phyloP scores from a whole-genome alignment of 495 filamentous ascomycete genomes.

The Aspergillus kassunensis region DNA sequence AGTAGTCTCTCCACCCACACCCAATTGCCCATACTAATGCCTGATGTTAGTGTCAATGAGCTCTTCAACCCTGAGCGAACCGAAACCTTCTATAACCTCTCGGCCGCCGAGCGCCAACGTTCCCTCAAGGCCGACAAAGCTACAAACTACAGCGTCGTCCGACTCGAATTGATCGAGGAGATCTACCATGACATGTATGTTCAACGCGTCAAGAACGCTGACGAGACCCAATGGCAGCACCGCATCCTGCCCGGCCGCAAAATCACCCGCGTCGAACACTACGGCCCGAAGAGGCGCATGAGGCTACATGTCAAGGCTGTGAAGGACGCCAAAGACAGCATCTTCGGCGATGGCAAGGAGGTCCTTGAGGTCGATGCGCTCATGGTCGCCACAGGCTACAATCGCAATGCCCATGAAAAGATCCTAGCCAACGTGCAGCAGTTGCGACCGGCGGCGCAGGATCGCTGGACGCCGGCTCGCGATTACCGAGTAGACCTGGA shows the following conservation, averaged over 20 bases:
- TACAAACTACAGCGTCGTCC: constrained; percentile 94
- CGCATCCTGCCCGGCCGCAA: constrained; percentile 66
- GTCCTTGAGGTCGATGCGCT: constrained; percentile 71
- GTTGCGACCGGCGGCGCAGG: constrained; percentile 54
- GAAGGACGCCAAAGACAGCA: constrained; percentile 22
- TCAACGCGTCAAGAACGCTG: constrained; percentile 66
- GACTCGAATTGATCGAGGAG: constrained; percentile 78
- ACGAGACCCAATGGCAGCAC: constrained; percentile 73
- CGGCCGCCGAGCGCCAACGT: constrained; percentile 55
- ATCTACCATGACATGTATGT: constrained; percentile 83
- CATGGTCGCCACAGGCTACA: constrained; percentile 86
- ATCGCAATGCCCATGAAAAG: constrained; percentile 70
- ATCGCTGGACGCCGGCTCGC: constrained; percentile 41
- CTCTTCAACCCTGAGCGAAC: constrained; percentile 87
- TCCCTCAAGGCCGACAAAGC: constrained; percentile 62
- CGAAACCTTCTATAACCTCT: constrained; percentile 64
- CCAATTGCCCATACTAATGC: background rate
- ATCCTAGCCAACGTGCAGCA: constrained; percentile 61
- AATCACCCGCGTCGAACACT: constrained; percentile 55
- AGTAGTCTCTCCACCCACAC: constrained; percentile 31
- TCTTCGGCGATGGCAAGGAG: constrained; percentile 43
- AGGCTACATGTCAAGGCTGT: constrained; percentile 33
- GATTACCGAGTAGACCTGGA: constrained; percentile 74
- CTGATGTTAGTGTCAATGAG: constrained; percentile 72
- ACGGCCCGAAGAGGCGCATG: constrained; percentile 39